A percentile compares a stretch with the other conserved stretches of the same genome.
Evolutionary conservation across 306 rosid genomes (phyloP).

Genomic region (Boehmeria nivea): DNA sequence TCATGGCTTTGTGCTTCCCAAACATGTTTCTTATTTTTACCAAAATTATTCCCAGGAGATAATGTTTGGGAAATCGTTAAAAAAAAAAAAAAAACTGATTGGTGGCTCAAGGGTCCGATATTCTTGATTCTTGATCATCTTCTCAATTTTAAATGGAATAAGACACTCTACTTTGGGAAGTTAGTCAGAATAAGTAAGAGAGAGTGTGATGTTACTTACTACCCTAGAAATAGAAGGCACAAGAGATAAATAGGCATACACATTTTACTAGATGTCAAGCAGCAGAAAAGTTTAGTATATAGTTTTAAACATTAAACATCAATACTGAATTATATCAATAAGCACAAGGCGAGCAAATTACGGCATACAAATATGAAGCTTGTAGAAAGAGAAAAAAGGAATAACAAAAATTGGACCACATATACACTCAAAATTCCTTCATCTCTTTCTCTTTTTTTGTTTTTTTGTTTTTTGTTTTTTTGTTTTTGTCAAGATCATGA

Average conservation of each 20-base stretch:
- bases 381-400: no score
- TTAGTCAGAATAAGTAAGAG: not conserved
- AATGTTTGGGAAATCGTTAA: conserved; percentile 13
- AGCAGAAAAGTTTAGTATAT: not conserved
- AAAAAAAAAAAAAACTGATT: not conserved
- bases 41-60: conserved; percentile 5
- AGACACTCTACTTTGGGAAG: not conserved
- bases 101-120: conserved; percentile 16
- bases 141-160: not conserved
- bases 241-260: no score
- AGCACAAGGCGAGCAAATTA: no score
- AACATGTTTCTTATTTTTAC: conserved; percentile 1
- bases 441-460: not conserved
- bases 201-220: no score
- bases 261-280: no score
- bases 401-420: no score
- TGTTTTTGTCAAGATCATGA: no score
- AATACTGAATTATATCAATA: no score
- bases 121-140: conserved; percentile 19
- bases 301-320: no score
- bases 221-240: no score
- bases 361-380: no score
- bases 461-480: not conserved
- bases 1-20: conserved; percentile 31
- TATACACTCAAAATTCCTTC: no score